Evolutionary conservation across 2,329 filamentous ascomycete species (phyloP), one percentile per base, ranked within the genome.

Genomic region (Verticillium dahliae): DNA sequence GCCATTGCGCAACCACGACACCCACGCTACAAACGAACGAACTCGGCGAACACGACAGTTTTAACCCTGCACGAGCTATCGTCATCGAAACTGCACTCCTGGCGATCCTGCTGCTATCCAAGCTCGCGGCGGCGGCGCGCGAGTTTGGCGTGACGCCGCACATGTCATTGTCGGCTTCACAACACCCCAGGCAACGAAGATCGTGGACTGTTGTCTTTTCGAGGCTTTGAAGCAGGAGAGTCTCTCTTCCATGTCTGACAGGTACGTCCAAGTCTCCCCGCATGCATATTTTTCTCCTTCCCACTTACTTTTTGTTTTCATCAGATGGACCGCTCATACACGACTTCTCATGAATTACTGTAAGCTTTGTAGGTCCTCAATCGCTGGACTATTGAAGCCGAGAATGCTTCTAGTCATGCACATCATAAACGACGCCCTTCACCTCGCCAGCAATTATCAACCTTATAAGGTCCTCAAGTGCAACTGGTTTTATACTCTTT

Each of bases 181-280:
- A 14, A 69, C 71, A 45, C 60, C 72, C 4, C 45, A 68, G 5
- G 62, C 66, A 1, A 50, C 22, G 45, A n/a, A 22, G 4, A 18
- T 50, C 9, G 45, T 50, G n/a, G 56, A 60, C 0, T 61, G 41
- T 0, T 62, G 58, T 27, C 70, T 76, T 22, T 66, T 77, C 14
- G 63, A 68, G 3, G 61, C 69, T 0, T 70, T 77, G 7, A 73
- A 71, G 57, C 64, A 75, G 18, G 18, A 50, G 7, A 18, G n/a
- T 11, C n/a, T 27, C n/a, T 50, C 45, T 7, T n/a, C 18, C n/a
- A 50, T 50, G 45, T 22, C 18, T 4, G n/a, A 50, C 4, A 50
- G 45, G 45, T 50, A 50, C 2, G 18, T 22, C 35, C 1, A 31
- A 31, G 27, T 4, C 27, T 31, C 4, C 27, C 27, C 27, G 27